phyloP scores from a whole-genome alignment of 2,329 filamentous ascomycete species.

The Paraphoma sp. region DNA sequence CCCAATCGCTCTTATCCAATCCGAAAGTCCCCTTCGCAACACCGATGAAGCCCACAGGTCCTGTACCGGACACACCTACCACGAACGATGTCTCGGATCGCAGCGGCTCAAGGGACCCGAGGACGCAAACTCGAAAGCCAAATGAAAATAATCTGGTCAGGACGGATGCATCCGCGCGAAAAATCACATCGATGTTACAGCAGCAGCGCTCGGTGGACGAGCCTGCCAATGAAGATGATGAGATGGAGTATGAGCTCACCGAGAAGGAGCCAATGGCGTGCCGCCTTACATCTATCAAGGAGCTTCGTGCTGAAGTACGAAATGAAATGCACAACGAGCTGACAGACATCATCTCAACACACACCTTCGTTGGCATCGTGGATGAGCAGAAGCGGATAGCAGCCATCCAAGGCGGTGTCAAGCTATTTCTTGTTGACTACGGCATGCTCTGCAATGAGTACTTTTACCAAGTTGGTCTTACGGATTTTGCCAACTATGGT shows the following conservation, averaged over 20 bases:
- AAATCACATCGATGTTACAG: conserved; percentile 96
- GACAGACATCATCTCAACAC: conserved; percentile 83
- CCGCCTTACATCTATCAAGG: conserved; percentile 82
- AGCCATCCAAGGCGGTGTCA: conserved; percentile 92
- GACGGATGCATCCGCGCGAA: conserved; percentile 85
- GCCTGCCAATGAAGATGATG: conserved; percentile 49
- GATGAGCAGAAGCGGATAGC: conserved; percentile 85
- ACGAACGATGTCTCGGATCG: conserved; percentile 29
- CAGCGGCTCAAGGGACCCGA: conserved; percentile 37
- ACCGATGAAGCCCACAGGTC: conserved; percentile 46
- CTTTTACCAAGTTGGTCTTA: conserved; percentile 94
- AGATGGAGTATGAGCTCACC: conserved; percentile 73
- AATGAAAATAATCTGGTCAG: conserved; percentile 89
- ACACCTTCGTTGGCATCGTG: conserved; percentile 93
- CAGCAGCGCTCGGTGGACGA: conserved; percentile 52
- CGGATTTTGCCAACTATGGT: conserved; percentile 96
- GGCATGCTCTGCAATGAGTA: conserved; percentile 84
- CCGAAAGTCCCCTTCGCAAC: conserved; percentile 48
- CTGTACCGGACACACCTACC: conserved; percentile 17
- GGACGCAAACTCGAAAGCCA: conserved; percentile 50
- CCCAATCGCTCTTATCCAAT: conserved; percentile 76
- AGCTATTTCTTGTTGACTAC: conserved; percentile 92
- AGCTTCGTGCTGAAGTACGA: conserved; percentile 80
- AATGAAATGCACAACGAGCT: conserved; percentile 83
- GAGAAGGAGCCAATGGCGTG: conserved; percentile 74